phyloP scores from a whole-genome alignment of 495 filamentous ascomycete genomes.

The Penicillium canariense region DNA sequence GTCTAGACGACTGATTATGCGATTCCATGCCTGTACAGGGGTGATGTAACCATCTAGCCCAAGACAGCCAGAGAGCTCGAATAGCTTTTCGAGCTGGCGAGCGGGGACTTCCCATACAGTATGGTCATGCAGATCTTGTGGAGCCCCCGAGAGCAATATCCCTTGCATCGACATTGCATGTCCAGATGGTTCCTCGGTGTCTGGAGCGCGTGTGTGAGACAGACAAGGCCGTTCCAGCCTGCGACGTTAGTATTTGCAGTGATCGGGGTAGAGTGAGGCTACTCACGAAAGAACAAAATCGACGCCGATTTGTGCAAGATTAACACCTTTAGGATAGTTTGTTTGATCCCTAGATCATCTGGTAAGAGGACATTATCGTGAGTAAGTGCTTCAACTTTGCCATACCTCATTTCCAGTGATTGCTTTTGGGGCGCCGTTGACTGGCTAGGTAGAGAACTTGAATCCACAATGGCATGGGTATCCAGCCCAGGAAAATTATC shows the following conservation, averaged over 20 bases:
- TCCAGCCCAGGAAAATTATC: not conserved
- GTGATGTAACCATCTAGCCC: conserved; percentile 18
- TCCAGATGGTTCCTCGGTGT: conserved; percentile 3
- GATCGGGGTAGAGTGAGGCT: not conserved
- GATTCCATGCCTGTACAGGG: conserved; percentile 22
- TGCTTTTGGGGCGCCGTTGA: not conserved
- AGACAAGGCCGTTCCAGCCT: conserved; percentile 23
- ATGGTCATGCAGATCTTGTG: not conserved
- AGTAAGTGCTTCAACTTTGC: not conserved
- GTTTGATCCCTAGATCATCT: not conserved
- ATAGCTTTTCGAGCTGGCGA: conserved; percentile 10
- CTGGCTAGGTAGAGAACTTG: not conserved
- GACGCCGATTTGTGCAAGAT: conserved; percentile 11
- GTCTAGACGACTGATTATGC: conserved; percentile 3
- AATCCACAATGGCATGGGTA: not conserved
- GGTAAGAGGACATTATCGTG: not conserved
- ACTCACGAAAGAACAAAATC: conserved; percentile 24
- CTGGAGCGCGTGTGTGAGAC: conserved; percentile 2
- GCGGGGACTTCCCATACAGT: conserved; percentile 13
- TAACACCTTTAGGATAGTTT: not conserved
- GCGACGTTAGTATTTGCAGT: not conserved
- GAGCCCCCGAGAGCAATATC: conserved; percentile 6
- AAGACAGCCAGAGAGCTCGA: conserved; percentile 15
- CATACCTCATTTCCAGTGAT: not conserved
- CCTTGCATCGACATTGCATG: conserved; percentile 17